Conservation (phyloP, 1,284 basidiomycete species). For the Microbotryum saponariae region DNA sequence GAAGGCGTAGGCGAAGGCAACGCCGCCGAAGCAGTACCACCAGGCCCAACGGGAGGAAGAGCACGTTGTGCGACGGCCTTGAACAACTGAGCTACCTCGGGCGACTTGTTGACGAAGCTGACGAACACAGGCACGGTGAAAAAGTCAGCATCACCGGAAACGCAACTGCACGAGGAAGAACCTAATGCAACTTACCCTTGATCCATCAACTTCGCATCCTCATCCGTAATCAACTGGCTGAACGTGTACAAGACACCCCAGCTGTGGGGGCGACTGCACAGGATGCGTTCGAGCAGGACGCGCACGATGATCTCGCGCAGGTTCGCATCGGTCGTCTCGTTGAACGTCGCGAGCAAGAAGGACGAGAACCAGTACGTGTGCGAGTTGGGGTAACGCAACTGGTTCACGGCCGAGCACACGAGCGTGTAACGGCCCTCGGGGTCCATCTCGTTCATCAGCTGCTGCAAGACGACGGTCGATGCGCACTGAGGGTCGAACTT, state of each 20-base stretch:
- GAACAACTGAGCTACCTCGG: constrained; percentile 2
- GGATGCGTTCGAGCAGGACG: constrained; percentile 84
- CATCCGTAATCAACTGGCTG: constrained; percentile 77
- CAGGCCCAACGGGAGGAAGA: no score
- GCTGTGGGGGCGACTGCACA: constrained; percentile 91
- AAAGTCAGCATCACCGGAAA: neutral
- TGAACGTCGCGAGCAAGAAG: constrained; percentile 77
- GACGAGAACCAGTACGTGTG: constrained; percentile 87
- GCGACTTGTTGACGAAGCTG: constrained; percentile 1
- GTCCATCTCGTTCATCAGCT: constrained; percentile 73
- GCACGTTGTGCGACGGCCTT: no score
- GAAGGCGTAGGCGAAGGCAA: neutral
- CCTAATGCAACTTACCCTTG: neutral
- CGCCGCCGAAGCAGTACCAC: no score
- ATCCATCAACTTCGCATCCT: constrained; percentile 42
- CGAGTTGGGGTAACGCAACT: constrained; percentile 57
- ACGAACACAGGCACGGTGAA: neutral
- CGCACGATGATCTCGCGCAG: constrained; percentile 82
- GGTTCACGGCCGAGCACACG: constrained; percentile 79
- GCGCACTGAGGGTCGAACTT: constrained; percentile 72
- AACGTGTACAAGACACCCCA: constrained; percentile 93
- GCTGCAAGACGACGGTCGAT: constrained; percentile 71
- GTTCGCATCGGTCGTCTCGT: constrained; percentile 59
- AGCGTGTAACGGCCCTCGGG: constrained; percentile 86
- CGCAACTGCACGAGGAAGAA: neutral